These are phyloP conservation scores for Colletotrichum caudatum DNA, from an alignment of 2,329 filamentous ascomycete genomes.

Conservation along the genomic window DNA sequence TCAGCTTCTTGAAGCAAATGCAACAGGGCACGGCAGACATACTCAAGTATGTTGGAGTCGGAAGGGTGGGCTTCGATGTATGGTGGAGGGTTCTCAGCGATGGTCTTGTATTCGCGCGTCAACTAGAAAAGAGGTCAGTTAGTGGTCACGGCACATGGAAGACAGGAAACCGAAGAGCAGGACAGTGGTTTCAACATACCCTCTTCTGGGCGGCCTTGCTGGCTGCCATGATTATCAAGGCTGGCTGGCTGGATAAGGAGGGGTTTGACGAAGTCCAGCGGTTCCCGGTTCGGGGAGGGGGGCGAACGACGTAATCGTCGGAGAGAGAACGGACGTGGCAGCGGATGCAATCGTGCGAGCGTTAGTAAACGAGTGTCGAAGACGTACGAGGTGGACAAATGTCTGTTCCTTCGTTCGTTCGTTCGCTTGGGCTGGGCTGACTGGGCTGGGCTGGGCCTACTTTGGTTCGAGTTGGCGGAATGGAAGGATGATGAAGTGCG, in stretches of 20 bases:
- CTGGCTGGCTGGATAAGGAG: neutral
- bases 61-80: conserved; percentile 92
- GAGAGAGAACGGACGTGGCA: conserved; percentile 19
- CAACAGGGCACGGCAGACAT: conserved; percentile 46
- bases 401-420: neutral
- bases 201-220: conserved; percentile 80
- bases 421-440: too few species aligned
- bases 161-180: neutral
- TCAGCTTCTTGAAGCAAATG: conserved; percentile 24
- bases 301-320: conserved; percentile 40
- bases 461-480: conserved; percentile 2
- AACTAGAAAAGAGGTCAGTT: conserved; percentile 54
- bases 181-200: conserved; percentile 57
- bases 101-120: conserved; percentile 72
- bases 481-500: conserved; percentile 12
- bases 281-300: conserved; percentile 2
- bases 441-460: conserved; percentile 4
- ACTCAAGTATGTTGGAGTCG: conserved; percentile 92
- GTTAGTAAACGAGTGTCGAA: conserved; percentile 36
- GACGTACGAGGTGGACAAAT: neutral
- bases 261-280: neutral
- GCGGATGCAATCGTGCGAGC: conserved; percentile 41
- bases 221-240: conserved; percentile 65
- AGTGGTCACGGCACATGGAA: conserved; percentile 42
- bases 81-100: conserved; percentile 81